phyloP scores from a whole-genome alignment of 805 yeast species.

The Groenewaldozyma salmanticensis region DNA sequence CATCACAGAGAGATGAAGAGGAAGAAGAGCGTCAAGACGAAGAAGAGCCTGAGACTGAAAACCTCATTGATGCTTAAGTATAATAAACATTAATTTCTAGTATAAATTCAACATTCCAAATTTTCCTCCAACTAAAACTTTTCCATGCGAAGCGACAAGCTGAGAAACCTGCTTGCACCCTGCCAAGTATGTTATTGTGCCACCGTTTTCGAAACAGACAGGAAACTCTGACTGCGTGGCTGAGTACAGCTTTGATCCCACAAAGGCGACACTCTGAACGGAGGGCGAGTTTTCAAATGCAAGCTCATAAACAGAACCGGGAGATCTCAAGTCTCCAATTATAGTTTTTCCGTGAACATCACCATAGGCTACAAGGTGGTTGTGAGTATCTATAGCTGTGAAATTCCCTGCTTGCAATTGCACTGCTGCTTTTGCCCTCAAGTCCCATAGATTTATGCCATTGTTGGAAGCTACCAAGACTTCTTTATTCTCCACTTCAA shows the following conservation, averaged over 20 bases:
- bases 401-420: background rate
- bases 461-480: conserved; percentile 30
- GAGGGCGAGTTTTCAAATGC: too few species aligned
- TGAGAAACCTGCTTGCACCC: too few species aligned
- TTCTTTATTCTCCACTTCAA: conserved; percentile 35
- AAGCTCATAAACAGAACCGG: too few species aligned
- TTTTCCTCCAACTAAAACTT: background rate
- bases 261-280: too few species aligned
- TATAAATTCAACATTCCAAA: background rate
- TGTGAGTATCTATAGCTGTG: background rate
- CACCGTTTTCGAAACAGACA: too few species aligned
- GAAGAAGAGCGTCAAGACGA: conserved; percentile 37
- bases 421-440: conserved; percentile 3
- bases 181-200: too few species aligned
- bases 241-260: too few species aligned
- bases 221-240: too few species aligned
- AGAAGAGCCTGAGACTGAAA: conserved; percentile 25
- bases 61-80: conserved; percentile 31
- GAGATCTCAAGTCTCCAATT: background rate
- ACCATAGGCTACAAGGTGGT: background rate
- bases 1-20: conserved; percentile 24
- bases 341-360: background rate
- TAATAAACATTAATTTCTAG: background rate
- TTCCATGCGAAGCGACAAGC: too few species aligned
- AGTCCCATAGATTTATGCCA: conserved; percentile 18